Base-by-base conservation (phyloP, 495 filamentous ascomycete genomes). In the Penicillium waksmanii region DNA sequence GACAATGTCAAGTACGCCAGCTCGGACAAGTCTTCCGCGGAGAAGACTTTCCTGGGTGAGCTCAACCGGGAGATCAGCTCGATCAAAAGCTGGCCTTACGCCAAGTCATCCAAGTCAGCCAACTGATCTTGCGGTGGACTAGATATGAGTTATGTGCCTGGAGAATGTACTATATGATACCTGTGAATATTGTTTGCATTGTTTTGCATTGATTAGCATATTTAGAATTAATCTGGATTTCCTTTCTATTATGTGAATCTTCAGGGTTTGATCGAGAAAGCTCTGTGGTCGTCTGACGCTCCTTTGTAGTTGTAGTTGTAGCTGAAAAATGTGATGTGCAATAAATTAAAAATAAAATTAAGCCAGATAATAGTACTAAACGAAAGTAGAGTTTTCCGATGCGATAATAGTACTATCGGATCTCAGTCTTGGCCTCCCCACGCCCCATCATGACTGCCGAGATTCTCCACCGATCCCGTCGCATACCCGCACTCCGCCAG, bases 381-480 rank as follows among this genome's bases (percentile, higher is more conserved):
- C 1, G 5, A 6, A 31, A 5, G 27, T 8, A 9, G 27, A 31
- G 27, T 1, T 31, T 31, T 31, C 5, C 27, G 6, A 31, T 9
- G 27, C 27, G 6, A 31, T 31, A 4, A 8, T 5, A 31, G 7
- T 9, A 8, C 27, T 31, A 31, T 31, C 27, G 27, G 27, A 31
- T 31, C 27, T 31, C 27, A 31, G 8, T 9, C 5, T 31, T 31
- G 27, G 8, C 27, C 27, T 31, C 27, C 15, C 11, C 42, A 44
- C 42, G 2, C 42, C 5, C 21, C 21, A 3, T 11, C 1, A 5
- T 27, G 46, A 48, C 46, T 48, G 21, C 46, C 46, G 46, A 27
- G 23, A 35, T 51, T 19, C 46, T 23, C 58, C 51, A 49, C 52
- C 46, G 34, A 35, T 54, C 43, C 57, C 51, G 51, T 25, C 43